Conservation (phyloP, 495 filamentous ascomycete genomes). For the Parachaetomium inaequale region DNA sequence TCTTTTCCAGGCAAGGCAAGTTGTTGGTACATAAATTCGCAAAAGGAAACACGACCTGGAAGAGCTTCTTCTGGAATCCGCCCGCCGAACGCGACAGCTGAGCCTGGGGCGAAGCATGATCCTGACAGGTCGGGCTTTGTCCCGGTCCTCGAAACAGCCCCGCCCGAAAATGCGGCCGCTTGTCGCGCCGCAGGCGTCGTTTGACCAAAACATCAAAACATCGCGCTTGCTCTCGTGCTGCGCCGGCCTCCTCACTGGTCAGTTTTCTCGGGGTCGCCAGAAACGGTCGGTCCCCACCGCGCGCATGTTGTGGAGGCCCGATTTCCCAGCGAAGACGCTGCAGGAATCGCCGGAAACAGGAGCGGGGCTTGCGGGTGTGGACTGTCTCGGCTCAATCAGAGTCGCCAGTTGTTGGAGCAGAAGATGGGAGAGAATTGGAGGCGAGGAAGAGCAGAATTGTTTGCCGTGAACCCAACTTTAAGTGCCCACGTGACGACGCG, state of each 20-base stretch:
- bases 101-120: neutral
- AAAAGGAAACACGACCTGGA: neutral
- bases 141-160: slow-evolving; percentile 17
- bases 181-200: slow-evolving; percentile 10
- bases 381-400: too few relatives aligned
- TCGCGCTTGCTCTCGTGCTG: slow-evolving; percentile 23
- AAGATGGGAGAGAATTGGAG: neutral
- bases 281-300: neutral
- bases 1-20: neutral
- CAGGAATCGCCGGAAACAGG: neutral
- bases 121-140: neutral
- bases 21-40: too few relatives aligned
- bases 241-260: slow-evolving; percentile 27
- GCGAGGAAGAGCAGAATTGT: neutral
- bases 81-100: too few relatives aligned
- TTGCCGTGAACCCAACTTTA: neutral
- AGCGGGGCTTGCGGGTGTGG: neutral
- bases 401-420: neutral
- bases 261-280: slow-evolving; percentile 1
- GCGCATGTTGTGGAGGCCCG: neutral
- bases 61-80: neutral
- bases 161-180: slow-evolving; percentile 13
- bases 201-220: slow-evolving; percentile 35
- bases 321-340: neutral
- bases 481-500: slow-evolving; percentile 23